Conservation (phyloP, 2,329 filamentous ascomycete genomes). For the Pseudocercospora pini-densiflorae region DNA sequence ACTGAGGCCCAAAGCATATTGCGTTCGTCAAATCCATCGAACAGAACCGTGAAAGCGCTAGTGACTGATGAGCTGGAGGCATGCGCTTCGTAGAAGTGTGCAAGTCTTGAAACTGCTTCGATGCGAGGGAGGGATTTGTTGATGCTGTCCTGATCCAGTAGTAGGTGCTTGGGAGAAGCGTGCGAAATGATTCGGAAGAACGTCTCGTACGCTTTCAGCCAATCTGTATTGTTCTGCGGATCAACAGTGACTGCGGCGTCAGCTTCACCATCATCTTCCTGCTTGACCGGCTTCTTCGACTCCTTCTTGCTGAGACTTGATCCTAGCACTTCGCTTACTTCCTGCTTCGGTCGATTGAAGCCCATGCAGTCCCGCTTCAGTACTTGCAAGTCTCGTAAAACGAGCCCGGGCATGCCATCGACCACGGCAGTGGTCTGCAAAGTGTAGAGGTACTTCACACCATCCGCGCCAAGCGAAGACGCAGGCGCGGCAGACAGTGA, state of each 20-base stretch:
- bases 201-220: constrained; percentile 28
- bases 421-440: too few relatives aligned
- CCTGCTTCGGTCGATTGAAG: not conserved
- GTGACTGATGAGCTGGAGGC: constrained; percentile 28
- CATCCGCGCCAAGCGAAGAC: not conserved
- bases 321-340: not conserved
- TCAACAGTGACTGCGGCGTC: not conserved
- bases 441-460: constrained; percentile 6
- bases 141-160: constrained; percentile 27
- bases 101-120: constrained; percentile 37
- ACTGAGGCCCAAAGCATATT: constrained; percentile 40
- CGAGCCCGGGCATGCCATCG: not conserved
- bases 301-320: not conserved
- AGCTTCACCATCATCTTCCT: not conserved
- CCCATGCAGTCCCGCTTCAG: not conserved
- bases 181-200: constrained; percentile 36
- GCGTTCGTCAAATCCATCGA: constrained; percentile 34
- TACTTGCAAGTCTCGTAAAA: not conserved
- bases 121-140: constrained; percentile 32
- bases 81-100: constrained; percentile 32
- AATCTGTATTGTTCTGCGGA: constrained; percentile 11
- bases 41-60: constrained; percentile 16
- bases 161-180: constrained; percentile 34
- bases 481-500: not conserved
- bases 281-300: not conserved